These are phyloP conservation scores for bread wheat (Triticum aestivum) DNA, from an alignment of 176 grass and related monocot genomes.

Conservation along the genomic window IWGSC_CS_RefSeq_v2.1 NC_057814.1:81270741-81271240, in stretches of 20 bases:
- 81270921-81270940: background rate
- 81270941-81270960: no score
- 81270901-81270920: background rate
- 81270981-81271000: background rate
- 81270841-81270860: background rate
- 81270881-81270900: background rate
- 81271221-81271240: conserved; percentile 69
- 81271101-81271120: conserved; percentile 60
- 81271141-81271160: conserved; percentile 80
- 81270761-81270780: no score
- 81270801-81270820: background rate
- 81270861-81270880: background rate
- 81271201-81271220: conserved; percentile 66
- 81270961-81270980: no score
- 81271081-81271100: conserved; percentile 34
- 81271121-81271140: conserved; percentile 62
- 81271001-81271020: background rate
- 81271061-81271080: background rate
- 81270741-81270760: no score
- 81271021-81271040: background rate
- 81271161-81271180: conserved; percentile 44
- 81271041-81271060: background rate
- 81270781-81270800: background rate
- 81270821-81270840: background rate
- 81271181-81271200: conserved; percentile 39